These are phyloP conservation scores for Naumovozyma dairenensis DNA, from an alignment of 805 yeast species.

Conservation along the genomic window DNA sequence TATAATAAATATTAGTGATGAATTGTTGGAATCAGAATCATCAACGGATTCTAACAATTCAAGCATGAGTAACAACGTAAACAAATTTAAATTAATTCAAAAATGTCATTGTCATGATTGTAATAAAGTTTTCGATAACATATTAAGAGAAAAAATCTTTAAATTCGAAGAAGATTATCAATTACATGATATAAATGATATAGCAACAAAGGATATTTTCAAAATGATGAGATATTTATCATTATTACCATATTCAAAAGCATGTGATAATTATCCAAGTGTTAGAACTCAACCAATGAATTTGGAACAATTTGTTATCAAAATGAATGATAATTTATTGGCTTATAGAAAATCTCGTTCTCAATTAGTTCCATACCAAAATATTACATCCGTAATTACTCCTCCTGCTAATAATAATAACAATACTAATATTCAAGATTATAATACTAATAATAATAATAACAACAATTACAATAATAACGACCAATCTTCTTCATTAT, in stretches of 20 bases:
- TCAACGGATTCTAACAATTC: too few species aligned
- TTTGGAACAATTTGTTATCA: slow-evolving; percentile 21
- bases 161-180: slow-evolving; percentile 23
- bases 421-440: too few species aligned
- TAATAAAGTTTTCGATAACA: slow-evolving; percentile 23
- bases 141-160: slow-evolving; percentile 29
- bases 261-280: slow-evolving; percentile 35
- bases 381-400: too few species aligned
- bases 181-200: slow-evolving; percentile 20
- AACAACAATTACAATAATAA: background rate
- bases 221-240: slow-evolving; percentile 29
- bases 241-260: slow-evolving; percentile 35
- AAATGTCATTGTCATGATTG: slow-evolving; percentile 26
- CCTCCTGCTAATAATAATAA: too few species aligned
- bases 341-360: slow-evolving; percentile 17
- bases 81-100: slow-evolving; percentile 23
- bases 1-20: slow-evolving; percentile 20
- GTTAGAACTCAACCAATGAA: slow-evolving; percentile 35
- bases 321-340: slow-evolving; percentile 20
- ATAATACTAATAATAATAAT: too few species aligned
- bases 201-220: slow-evolving; percentile 30
- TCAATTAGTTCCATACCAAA: slow-evolving; percentile 11
- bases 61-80: too few species aligned
- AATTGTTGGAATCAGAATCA: background rate
- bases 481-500: too few species aligned